Evolutionary conservation across 1,139 yeast genomes (phyloP).

Genomic region (Suhomyces bribrorum): DNA sequence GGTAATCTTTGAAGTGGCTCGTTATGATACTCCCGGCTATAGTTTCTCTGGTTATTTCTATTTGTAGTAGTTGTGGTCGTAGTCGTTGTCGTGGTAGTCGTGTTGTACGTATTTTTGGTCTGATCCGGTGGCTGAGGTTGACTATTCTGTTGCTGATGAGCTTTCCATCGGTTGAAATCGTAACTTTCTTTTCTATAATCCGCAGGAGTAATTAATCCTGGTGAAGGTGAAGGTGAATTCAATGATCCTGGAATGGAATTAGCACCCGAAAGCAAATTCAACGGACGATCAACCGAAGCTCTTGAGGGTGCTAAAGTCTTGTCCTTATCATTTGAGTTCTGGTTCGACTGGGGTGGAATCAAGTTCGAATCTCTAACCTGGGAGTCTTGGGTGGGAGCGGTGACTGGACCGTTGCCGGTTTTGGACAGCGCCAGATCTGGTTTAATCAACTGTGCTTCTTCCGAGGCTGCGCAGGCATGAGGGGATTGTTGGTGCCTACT

Average conservation of each 20-base stretch:
- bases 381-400: not conserved
- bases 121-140: conserved; percentile 4
- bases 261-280: not conserved
- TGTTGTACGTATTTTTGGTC: conserved; percentile 9
- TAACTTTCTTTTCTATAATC: conserved; percentile 13
- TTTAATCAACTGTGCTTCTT: not conserved
- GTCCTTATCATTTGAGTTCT: too few species aligned
- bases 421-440: not conserved
- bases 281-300: not conserved
- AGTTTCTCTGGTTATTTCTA: conserved; percentile 3
- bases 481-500: conserved; percentile 59
- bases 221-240: conserved; percentile 5
- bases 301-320: not conserved
- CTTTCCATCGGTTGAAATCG: conserved; percentile 19
- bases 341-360: not conserved
- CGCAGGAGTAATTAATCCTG: conserved; percentile 6
- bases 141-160: conserved; percentile 14
- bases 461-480: conserved; percentile 37
- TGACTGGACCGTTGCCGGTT: not conserved
- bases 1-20: not conserved
- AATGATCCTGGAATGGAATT: conserved; percentile 1
- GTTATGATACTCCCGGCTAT: not conserved
- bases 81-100: conserved; percentile 13
- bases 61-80: conserved; percentile 5
- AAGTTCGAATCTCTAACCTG: not conserved